Conservation (phyloP, 2,329 filamentous ascomycete species). For the Pseudogymnoascus sp. region DNA sequence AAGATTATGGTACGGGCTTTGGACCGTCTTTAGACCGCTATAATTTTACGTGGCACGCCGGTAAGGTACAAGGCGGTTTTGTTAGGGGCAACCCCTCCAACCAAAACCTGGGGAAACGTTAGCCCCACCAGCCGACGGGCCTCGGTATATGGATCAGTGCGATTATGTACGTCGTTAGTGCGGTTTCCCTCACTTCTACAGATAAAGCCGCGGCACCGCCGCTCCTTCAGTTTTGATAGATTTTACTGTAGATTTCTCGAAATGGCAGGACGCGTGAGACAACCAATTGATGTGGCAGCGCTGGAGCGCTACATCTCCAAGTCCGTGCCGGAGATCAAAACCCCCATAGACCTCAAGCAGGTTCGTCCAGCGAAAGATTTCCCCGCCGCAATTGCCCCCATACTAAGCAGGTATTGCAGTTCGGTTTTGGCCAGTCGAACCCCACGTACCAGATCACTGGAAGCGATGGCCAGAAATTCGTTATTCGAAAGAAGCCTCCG, state of each 20-base stretch:
- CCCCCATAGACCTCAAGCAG: constrained; percentile 82
- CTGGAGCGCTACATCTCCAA: constrained; percentile 69
- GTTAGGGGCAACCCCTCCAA: background rate
- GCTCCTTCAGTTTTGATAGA: constrained; percentile 17
- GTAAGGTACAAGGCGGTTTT: background rate
- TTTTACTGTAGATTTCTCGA: constrained; percentile 27
- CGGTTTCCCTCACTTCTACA: background rate
- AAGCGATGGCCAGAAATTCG: constrained; percentile 60
- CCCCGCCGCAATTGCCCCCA: background rate
- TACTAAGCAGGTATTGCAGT: constrained; percentile 42
- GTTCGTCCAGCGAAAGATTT: constrained; percentile 36
- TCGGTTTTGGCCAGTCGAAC: constrained; percentile 95
- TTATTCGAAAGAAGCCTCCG: constrained; percentile 97
- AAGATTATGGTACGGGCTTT: too few relatives aligned
- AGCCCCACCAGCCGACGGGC: constrained; percentile 6
- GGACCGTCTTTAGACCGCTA: too few relatives aligned
- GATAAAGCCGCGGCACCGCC: constrained; percentile 6
- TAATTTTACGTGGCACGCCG: too few relatives aligned
- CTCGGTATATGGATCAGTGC: background rate
- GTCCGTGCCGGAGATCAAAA: constrained; percentile 75
- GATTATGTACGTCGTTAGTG: background rate
- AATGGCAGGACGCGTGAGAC: constrained; percentile 82
- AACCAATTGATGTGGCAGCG: constrained; percentile 75
- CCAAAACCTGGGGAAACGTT: background rate
- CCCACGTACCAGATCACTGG: constrained; percentile 89